Percentiles rank a stretch among this genome's conserved stretches.
phyloP scores from a whole-genome alignment of 805 yeast species.

The baker's yeast (Saccharomyces cerevisiae) region DNA sequence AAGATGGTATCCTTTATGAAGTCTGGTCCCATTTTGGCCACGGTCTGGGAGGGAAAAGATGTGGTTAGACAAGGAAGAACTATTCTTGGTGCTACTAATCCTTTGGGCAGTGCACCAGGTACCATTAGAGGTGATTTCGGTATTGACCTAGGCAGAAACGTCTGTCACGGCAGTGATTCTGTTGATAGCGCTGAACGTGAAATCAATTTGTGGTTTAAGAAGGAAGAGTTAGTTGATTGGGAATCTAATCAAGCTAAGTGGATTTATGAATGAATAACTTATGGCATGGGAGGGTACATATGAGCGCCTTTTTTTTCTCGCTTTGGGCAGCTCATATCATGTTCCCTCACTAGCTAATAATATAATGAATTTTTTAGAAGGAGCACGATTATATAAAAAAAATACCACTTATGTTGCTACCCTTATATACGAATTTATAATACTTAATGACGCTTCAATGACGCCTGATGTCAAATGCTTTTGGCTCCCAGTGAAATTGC shows the following conservation, averaged over 20 bases:
- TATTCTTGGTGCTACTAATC: constrained; percentile 98
- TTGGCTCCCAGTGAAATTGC: too few relatives aligned
- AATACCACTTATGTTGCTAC: too few relatives aligned
- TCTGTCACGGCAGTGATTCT: constrained; percentile 98
- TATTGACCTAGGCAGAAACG: constrained; percentile 98
- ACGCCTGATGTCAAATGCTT: too few relatives aligned
- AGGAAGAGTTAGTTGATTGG: constrained; percentile 91
- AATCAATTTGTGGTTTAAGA: constrained; percentile 95
- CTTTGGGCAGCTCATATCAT: background rate
- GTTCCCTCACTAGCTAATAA: background rate
- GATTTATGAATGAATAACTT: constrained; percentile 75
- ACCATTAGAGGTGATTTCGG: constrained; percentile 99
- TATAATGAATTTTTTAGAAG: background rate
- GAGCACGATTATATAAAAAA: too few relatives aligned
- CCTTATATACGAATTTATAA: too few relatives aligned
- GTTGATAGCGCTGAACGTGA: constrained; percentile 96
- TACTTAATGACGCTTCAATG: too few relatives aligned
- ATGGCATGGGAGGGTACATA: background rate
- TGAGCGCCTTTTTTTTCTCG: background rate
- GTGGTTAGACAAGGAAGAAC: constrained; percentile 98
- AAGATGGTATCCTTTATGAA: constrained; percentile 91
- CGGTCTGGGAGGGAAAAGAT: constrained; percentile 99
- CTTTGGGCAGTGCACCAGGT: constrained; percentile 94
- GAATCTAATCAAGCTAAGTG: constrained; percentile 75
- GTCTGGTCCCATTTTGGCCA: constrained; percentile 97